Evolutionary conservation across 2,329 filamentous ascomycete species (phyloP).

Genomic region (Monosporascus sp.): DNA sequence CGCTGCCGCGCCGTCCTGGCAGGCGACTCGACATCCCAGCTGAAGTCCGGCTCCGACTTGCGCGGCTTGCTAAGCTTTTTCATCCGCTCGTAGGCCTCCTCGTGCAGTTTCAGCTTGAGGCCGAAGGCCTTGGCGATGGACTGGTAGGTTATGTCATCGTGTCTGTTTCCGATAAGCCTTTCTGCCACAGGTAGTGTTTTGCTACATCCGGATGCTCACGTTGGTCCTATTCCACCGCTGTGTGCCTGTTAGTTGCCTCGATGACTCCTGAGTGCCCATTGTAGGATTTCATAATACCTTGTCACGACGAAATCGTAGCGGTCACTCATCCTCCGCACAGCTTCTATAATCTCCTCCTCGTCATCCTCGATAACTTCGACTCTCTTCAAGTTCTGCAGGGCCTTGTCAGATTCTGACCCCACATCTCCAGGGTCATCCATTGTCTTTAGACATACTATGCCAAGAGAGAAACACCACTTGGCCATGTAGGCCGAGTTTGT

Average conservation of each 20-base stretch:
- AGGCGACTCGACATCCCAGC: slow-evolving; percentile 79
- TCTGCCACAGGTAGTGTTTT: background rate
- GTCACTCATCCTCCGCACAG: slow-evolving; percentile 77
- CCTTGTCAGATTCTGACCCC: slow-evolving; percentile 4
- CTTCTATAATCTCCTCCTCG: slow-evolving; percentile 83
- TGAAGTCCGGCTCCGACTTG: slow-evolving; percentile 67
- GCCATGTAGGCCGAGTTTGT: slow-evolving; percentile 61
- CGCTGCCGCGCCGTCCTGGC: slow-evolving; percentile 75
- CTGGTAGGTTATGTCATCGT: slow-evolving; percentile 96
- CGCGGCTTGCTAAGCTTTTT: slow-evolving; percentile 71
- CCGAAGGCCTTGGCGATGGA: slow-evolving; percentile 88
- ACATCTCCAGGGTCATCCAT: background rate
- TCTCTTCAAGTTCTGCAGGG: slow-evolving; percentile 62
- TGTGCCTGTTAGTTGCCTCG: slow-evolving; percentile 3
- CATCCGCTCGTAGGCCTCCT: slow-evolving; percentile 76
- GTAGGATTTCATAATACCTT: slow-evolving; percentile 38
- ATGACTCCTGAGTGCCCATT: too few species aligned
- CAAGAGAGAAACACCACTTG: slow-evolving; percentile 59
- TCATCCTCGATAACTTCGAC: slow-evolving; percentile 94
- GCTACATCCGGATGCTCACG: slow-evolving; percentile 49
- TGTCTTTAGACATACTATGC: slow-evolving; percentile 43
- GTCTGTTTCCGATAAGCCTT: slow-evolving; percentile 45
- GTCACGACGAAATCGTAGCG: slow-evolving; percentile 94
- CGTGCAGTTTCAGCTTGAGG: slow-evolving; percentile 70
- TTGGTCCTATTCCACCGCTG: slow-evolving; percentile 89